Evolutionary conservation across 345 rosid species (phyloP), one percentile per base, ranked within the genome.

Genomic region (Salix exigua): DNA sequence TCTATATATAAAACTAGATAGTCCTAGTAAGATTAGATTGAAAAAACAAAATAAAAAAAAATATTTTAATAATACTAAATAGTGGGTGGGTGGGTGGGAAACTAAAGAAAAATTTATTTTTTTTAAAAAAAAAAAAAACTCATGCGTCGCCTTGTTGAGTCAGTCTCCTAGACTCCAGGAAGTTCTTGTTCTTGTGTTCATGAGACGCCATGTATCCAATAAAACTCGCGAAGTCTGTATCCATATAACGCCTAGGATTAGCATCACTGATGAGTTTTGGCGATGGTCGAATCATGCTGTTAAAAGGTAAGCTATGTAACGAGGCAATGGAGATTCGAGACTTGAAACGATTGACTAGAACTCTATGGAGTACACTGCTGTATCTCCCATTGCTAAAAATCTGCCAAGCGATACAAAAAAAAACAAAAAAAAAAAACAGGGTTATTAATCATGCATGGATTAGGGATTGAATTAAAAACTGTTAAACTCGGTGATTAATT

Each of bases 291-390:
- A 85, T 69, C 25, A 42, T 64, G 31, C 75, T 67, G 65, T 71
- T 58, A 61, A 69, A 78, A 26, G 85, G 76, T 33, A 82, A 55
- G 60, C 84, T 80, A 71, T 82, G 85, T 51, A 85, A 63, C 33
- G 87, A 85, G 66, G 87, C 87, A 46, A 85, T 28, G 0, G 87
- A 85, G 40, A 82, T 72, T 40, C 87, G 75, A 37, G 85, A 67
- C 28, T 16, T 74, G 18, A 50, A 58, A 21, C 65, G 30, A 69
- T 82, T 85, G 6, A 71, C 85, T 0, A 82, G 75, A 4, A 80
- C 88, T 72, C 88, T 80, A 69, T 85, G 88, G 4, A 85, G 79
- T 8, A 80, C 86, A 65, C 88, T 85, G 58, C 75, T 82, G 81
- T 80, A 85, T 25, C 74, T 82, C 38, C 86, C 88, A 64, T 85